Evolutionary conservation across 2,329 filamentous ascomycete species (phyloP), one percentile per base, ranked within the genome.

Genomic region (Talaromyces sp.): DNA sequence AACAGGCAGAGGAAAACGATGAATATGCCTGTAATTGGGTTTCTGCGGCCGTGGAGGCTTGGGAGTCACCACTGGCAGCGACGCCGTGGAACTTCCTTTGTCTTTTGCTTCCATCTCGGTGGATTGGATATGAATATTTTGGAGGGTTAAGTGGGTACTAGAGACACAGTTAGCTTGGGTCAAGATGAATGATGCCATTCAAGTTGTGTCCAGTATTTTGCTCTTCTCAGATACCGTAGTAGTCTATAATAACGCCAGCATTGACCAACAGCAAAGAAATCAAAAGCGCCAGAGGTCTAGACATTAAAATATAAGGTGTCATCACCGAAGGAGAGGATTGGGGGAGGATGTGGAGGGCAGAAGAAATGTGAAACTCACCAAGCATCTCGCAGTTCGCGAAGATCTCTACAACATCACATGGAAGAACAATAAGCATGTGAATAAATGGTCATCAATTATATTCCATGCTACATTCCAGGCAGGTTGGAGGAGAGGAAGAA

Each of bases 211-310:
- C 4, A 4, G 17, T 25, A 11, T 22, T 44, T 25, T 47, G 53
- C 60, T 63, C 81, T 81, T 83, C 84, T 95, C 91, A 95, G 91
- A 95, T 95, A 95, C 91, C 91, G 91, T 95, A 93, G 90, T 95
- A 95, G 91, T 95, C 90, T 90, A 76, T 89, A 88, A 85, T 83
- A 80, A 80, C 82, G 71, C 75, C 72, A 75, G 73, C 79, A 82
- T 75, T 66, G 79, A 76, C 76, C 75, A 73, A 74, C 71, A 73
- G 78, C 78, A 75, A 75, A 78, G 79, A 82, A 82, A 80, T 80
- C 78, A 81, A 78, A 73, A 79, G 22, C 42, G 77, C 75, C 73
- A 70, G 72, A 67, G 76, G 75, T 73, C 78, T 81, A 74, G 76
- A 77, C 75, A 72, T 71, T 63, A 67, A 58, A 57, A 51, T 66